phyloP scores from a whole-genome alignment of 2,329 filamentous ascomycete species.

The Epichloe gansuensis region DNA sequence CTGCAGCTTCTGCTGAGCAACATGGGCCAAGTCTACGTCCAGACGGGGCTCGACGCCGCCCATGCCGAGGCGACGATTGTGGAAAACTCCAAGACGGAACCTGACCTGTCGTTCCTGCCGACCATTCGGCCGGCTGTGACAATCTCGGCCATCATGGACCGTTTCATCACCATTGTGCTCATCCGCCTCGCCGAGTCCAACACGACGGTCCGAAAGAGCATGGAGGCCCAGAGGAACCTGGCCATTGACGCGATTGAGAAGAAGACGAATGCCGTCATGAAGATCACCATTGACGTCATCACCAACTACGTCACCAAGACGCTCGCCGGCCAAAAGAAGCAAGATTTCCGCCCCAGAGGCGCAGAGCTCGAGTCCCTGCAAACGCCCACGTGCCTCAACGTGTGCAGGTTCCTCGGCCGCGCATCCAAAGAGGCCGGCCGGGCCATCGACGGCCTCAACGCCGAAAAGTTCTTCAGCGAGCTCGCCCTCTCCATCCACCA shows the following conservation, averaged over 20 bases:
- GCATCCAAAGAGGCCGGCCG: slow-evolving; percentile 50
- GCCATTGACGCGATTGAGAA: slow-evolving; percentile 71
- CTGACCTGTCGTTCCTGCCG: slow-evolving; percentile 74
- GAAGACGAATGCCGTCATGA: slow-evolving; percentile 57
- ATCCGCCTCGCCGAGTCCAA: slow-evolving; percentile 82
- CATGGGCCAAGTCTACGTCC: slow-evolving; percentile 73
- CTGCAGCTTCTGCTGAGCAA: slow-evolving; percentile 72
- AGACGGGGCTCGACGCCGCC: slow-evolving; percentile 56
- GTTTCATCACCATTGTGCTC: slow-evolving; percentile 81
- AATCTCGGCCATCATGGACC: slow-evolving; percentile 85
- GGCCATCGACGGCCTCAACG: slow-evolving; percentile 72
- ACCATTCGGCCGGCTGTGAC: slow-evolving; percentile 71
- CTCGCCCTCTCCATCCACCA: slow-evolving; percentile 67
- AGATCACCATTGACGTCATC: slow-evolving; percentile 50
- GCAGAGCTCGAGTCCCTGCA: slow-evolving; percentile 69
- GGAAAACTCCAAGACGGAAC: slow-evolving; percentile 71
- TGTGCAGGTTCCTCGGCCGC: slow-evolving; percentile 67
- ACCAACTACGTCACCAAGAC: slow-evolving; percentile 65
- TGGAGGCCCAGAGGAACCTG: slow-evolving; percentile 69
- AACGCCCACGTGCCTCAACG: slow-evolving; percentile 71
- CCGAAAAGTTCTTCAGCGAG: slow-evolving; percentile 72
- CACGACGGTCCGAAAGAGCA: slow-evolving; percentile 77
- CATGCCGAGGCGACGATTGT: slow-evolving; percentile 62
- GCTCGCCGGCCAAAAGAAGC: slow-evolving; percentile 69
- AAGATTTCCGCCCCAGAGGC: slow-evolving; percentile 81